A percentile compares a stretch with the other conserved stretches of the same genome.
These are phyloP conservation scores for Ceriops tagal DNA, from an alignment of 345 rosid species.

Conservation along the genomic window DNA sequence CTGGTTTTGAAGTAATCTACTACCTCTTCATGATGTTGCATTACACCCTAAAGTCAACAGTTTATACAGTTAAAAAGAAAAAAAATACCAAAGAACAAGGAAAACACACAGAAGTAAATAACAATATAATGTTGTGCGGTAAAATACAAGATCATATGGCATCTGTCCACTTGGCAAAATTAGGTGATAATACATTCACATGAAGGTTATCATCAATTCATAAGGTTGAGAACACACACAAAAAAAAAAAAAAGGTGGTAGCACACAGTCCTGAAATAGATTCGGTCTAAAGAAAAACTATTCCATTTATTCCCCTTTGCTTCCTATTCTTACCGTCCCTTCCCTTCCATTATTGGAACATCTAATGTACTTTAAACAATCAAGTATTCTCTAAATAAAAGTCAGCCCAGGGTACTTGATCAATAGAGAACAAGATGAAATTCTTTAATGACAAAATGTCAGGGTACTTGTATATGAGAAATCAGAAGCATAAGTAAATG, in stretches of 20 bases:
- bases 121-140: too few species aligned
- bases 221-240: background rate
- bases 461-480: background rate
- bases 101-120: too few species aligned
- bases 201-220: background rate
- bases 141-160: background rate
- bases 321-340: too few species aligned
- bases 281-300: background rate
- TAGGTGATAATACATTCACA: too few species aligned
- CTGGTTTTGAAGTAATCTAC: constrained; percentile 76
- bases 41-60: constrained; percentile 55
- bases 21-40: constrained; percentile 79
- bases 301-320: too few species aligned
- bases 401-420: background rate
- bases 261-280: background rate
- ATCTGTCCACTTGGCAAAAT: background rate
- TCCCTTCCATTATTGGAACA: too few species aligned
- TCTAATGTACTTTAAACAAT: background rate
- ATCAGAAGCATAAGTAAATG: too few species aligned
- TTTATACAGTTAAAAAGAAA: background rate
- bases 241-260: background rate
- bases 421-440: background rate
- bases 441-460: background rate
- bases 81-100: background rate
- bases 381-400: background rate